phyloP scores from a whole-genome alignment of 805 yeast species.

The Kazachstania africana region DNA sequence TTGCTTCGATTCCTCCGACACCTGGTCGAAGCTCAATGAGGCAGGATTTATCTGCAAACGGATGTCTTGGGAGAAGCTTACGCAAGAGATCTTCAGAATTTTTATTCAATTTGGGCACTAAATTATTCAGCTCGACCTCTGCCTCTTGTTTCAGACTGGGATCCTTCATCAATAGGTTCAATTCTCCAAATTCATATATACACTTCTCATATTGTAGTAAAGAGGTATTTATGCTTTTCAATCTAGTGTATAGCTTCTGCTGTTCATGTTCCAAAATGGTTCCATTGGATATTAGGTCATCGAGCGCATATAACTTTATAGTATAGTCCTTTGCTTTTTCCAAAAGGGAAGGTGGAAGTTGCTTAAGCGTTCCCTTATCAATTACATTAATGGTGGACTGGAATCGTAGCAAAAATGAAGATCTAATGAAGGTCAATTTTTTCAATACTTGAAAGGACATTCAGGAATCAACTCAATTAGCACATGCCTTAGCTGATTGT shows the following conservation, averaged over 20 bases:
- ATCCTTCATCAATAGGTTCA: conserved; percentile 24
- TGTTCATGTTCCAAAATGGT: conserved; percentile 33
- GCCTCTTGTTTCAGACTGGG: conserved; percentile 45
- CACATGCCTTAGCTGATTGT: no score
- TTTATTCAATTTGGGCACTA: conserved; percentile 34
- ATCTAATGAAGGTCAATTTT: no score
- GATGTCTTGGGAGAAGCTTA: conserved; percentile 62
- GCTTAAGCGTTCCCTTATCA: conserved; percentile 4
- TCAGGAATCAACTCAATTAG: no score
- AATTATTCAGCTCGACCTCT: conserved; percentile 38
- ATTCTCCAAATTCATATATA: conserved; percentile 24
- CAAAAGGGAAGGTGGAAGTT: conserved; percentile 40
- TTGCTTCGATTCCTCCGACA: conserved; percentile 91
- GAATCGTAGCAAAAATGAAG: neutral
- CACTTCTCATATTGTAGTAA: conserved; percentile 29
- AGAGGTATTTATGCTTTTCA: conserved; percentile 33
- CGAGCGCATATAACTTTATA: conserved; percentile 32
- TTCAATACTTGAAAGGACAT: no score
- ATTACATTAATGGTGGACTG: neutral
- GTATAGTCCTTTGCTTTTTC: conserved; percentile 34
- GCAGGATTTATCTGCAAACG: conserved; percentile 65
- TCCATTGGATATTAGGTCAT: conserved; percentile 32
- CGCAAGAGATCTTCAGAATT: conserved; percentile 38
- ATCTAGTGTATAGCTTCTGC: conserved; percentile 37
- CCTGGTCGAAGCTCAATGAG: conserved; percentile 87